A percentile compares a stretch with the other conserved stretches of the same genome.
Evolutionary conservation across 371 early-diverging fungal genomes (phyloP).

Genomic region (Mortierella polycephala): DNA sequence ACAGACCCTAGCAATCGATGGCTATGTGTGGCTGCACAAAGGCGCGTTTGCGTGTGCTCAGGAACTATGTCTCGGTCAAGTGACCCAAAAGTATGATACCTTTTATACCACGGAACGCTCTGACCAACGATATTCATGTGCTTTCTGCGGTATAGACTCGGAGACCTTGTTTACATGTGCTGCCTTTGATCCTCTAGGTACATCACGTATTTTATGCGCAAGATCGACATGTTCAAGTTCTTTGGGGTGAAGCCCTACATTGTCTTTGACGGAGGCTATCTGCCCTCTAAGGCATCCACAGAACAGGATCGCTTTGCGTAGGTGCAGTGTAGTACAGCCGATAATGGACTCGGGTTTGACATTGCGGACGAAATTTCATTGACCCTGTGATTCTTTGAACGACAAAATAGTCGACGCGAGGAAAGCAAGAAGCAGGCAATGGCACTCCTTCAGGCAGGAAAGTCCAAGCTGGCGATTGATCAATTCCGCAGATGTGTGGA

Average conservation of each 20-base stretch:
- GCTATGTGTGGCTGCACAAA: slow-evolving; percentile 93
- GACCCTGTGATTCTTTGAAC: not conserved
- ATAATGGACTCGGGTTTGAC: not conserved
- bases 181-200: slow-evolving; percentile 62
- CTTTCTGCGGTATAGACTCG: no score
- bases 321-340: not conserved
- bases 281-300: slow-evolving; percentile 89
- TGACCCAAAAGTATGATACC: slow-evolving; percentile 69
- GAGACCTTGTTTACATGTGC: not conserved
- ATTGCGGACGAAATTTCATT: slow-evolving; percentile 11
- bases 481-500: slow-evolving; percentile 77
- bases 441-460: slow-evolving; percentile 60
- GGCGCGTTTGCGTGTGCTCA: slow-evolving; percentile 85
- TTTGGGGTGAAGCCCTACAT: slow-evolving; percentile 85
- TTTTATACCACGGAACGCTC: not conserved
- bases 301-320: slow-evolving; percentile 70
- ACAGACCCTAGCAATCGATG: slow-evolving; percentile 87
- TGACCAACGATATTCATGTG: not conserved
- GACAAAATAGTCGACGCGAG: slow-evolving; percentile 60
- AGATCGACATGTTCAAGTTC: slow-evolving; percentile 74
- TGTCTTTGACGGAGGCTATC: slow-evolving; percentile 97
- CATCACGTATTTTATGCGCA: slow-evolving; percentile 78
- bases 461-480: slow-evolving; percentile 71
- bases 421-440: slow-evolving; percentile 64
- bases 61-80: slow-evolving; percentile 72